Evolutionary conservation across 2,329 filamentous ascomycete species (phyloP).

Genomic region (Venturia oleaginea): DNA sequence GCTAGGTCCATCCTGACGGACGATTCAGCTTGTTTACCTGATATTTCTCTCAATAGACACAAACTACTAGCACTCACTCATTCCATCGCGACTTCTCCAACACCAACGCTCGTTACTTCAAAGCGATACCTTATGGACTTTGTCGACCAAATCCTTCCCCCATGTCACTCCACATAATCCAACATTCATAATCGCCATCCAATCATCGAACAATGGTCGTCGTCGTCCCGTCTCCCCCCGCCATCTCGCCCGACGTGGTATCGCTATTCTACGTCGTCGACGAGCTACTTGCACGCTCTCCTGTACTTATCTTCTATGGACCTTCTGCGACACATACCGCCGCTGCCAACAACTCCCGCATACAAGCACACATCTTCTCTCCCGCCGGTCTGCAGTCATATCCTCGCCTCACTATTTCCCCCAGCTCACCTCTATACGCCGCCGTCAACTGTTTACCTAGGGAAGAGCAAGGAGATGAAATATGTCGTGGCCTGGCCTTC

Average conservation of each 20-base stretch:
- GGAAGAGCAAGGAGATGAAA: slow-evolving; percentile 91
- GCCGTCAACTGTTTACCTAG: slow-evolving; percentile 84
- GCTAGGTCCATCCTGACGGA: not conserved
- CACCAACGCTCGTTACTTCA: not conserved
- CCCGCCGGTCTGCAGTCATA: slow-evolving; percentile 85
- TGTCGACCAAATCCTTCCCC: not conserved
- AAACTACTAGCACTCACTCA: not conserved
- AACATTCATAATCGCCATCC: slow-evolving; percentile 1
- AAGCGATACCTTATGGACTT: slow-evolving; percentile 4
- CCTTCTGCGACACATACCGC: slow-evolving; percentile 83
- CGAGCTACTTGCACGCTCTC: slow-evolving; percentile 67
- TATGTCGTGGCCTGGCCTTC: slow-evolving; percentile 84
- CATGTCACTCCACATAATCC: not conserved
- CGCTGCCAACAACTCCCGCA: slow-evolving; percentile 72
- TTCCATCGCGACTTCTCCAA: not conserved
- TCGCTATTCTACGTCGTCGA: slow-evolving; percentile 86
- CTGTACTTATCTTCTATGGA: slow-evolving; percentile 86
- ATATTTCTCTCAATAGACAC: not conserved
- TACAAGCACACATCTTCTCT: slow-evolving; percentile 88
- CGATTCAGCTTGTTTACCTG: not conserved
- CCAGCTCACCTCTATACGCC: slow-evolving; percentile 81
- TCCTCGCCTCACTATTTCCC: slow-evolving; percentile 83
- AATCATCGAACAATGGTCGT: slow-evolving; percentile 59
- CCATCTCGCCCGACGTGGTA: slow-evolving; percentile 70
- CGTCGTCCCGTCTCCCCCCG: slow-evolving; percentile 64